A percentile compares a stretch with the other conserved stretches of the same genome.
Evolutionary conservation across 2,329 filamentous ascomycete species (phyloP).

Genomic region (Aspergillus chevalieri): DNA sequence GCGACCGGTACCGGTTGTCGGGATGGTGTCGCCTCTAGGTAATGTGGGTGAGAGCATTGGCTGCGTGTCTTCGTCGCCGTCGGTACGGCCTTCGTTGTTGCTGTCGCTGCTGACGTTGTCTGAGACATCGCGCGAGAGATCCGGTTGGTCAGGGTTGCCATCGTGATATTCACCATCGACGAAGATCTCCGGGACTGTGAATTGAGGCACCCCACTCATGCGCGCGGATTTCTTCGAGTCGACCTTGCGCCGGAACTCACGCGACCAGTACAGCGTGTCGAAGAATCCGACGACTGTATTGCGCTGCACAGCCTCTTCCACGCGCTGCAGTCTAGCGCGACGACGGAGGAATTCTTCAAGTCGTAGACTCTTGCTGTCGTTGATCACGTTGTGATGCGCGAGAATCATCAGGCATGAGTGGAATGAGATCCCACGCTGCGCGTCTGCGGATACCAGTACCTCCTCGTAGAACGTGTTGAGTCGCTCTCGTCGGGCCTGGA

Average conservation of each 20-base stretch:
- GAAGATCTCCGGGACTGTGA: slow-evolving; percentile 82
- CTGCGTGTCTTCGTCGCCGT: slow-evolving; percentile 15
- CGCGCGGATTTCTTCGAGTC: slow-evolving; percentile 67
- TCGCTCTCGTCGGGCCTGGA: slow-evolving; percentile 66
- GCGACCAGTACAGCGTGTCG: slow-evolving; percentile 81
- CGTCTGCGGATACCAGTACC: slow-evolving; percentile 86
- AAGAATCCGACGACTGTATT: slow-evolving; percentile 92
- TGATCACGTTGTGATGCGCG: slow-evolving; percentile 98
- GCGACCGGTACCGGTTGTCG: slow-evolving; percentile 9
- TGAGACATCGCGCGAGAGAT: slow-evolving; percentile 5
- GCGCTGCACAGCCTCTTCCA: slow-evolving; percentile 88
- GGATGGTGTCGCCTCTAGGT: slow-evolving; percentile 24
- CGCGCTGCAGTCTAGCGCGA: slow-evolving; percentile 80
- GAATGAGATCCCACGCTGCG: slow-evolving; percentile 83
- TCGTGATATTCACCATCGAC: slow-evolving; percentile 63
- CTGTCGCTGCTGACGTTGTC: slow-evolving; percentile 2
- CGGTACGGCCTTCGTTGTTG: background rate
- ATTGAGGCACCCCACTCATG: slow-evolving; percentile 70
- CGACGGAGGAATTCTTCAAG: slow-evolving; percentile 92
- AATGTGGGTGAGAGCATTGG: slow-evolving; percentile 31
- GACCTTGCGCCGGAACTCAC: slow-evolving; percentile 70
- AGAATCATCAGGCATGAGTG: slow-evolving; percentile 89
- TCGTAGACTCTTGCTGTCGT: slow-evolving; percentile 88
- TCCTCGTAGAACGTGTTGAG: slow-evolving; percentile 98
- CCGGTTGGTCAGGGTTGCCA: slow-evolving; percentile 35